These are phyloP conservation scores for Psilocybe sp. DNA, from an alignment of 768 basidiomycete genomes.

Conservation along the genomic window DNA sequence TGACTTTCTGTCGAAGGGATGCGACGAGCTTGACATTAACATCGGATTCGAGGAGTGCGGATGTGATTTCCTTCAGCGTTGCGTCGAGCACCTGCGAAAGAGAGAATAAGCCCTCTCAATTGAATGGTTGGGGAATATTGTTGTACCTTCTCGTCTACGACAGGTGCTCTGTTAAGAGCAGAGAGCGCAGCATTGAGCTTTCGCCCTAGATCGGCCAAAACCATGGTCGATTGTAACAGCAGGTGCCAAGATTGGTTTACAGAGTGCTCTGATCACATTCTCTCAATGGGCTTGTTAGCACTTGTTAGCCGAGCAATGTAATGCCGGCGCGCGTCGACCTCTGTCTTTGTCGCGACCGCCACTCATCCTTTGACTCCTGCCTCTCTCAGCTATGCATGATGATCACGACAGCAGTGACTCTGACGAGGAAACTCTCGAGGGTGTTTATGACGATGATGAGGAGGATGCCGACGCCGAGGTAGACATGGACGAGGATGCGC, in stretches of 20 bases:
- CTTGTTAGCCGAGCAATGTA: no score
- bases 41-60: conserved; percentile 92
- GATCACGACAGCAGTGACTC: conserved; percentile 33
- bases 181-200: conserved; percentile 92
- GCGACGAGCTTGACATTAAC: conserved; percentile 98
- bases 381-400: background rate
- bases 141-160: conserved; percentile 89
- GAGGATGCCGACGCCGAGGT: conserved; percentile 40
- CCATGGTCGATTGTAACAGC: conserved; percentile 53
- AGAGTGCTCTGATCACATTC: no score
- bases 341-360: conserved; percentile 7
- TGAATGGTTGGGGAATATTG: background rate
- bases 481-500: conserved; percentile 25
- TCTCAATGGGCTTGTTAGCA: no score
- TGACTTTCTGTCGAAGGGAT: conserved; percentile 83
- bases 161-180: conserved; percentile 79
- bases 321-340: no score
- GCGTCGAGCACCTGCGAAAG: conserved; percentile 80
- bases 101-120: background rate
- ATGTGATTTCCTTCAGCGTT: conserved; percentile 91
- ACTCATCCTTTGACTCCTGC: background rate
- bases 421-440: conserved; percentile 45
- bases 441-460: conserved; percentile 43
- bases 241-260: conserved; percentile 13
- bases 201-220: conserved; percentile 91